phyloP scores from a whole-genome alignment of 1,284 basidiomycete genomes.

The Papiliotrema laurentii region DNA sequence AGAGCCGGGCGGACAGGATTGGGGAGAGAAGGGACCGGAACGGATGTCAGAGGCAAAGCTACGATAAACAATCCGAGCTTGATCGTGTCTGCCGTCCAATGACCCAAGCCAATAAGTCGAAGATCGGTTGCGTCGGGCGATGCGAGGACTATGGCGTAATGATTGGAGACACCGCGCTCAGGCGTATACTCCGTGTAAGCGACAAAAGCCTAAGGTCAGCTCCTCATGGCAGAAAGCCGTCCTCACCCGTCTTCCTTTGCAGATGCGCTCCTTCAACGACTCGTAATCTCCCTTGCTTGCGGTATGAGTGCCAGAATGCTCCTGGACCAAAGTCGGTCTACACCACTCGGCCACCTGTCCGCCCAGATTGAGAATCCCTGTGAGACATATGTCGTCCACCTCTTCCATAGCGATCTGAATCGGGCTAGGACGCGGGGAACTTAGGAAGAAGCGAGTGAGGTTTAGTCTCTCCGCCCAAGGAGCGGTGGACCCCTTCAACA shows the following conservation, averaged over 20 bases:
- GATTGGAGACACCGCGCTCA: conserved; percentile 2
- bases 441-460: background rate
- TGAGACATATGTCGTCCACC: conserved; percentile 6
- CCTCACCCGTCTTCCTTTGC: background rate
- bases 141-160: conserved; percentile 19
- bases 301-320: background rate
- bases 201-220: conserved; percentile 12
- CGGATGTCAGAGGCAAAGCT: conserved; percentile 11
- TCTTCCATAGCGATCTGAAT: conserved; percentile 1
- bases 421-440: background rate
- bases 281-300: conserved; percentile 4
- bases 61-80: conserved; percentile 13
- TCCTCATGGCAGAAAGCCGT: background rate
- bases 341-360: conserved; percentile 17
- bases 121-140: conserved; percentile 1
- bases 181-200: conserved; percentile 11
- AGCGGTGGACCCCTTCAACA: too few relatives aligned
- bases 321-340: background rate
- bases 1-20: conserved; percentile 22
- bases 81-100: conserved; percentile 2
- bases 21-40: conserved; percentile 9
- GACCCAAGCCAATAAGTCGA: conserved; percentile 4
- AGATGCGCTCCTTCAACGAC: conserved; percentile 4
- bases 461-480: too few relatives aligned
- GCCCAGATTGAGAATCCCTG: conserved; percentile 7